phyloP scores from a whole-genome alignment of 106 monocot species.

The Allium cepa region DNA sequence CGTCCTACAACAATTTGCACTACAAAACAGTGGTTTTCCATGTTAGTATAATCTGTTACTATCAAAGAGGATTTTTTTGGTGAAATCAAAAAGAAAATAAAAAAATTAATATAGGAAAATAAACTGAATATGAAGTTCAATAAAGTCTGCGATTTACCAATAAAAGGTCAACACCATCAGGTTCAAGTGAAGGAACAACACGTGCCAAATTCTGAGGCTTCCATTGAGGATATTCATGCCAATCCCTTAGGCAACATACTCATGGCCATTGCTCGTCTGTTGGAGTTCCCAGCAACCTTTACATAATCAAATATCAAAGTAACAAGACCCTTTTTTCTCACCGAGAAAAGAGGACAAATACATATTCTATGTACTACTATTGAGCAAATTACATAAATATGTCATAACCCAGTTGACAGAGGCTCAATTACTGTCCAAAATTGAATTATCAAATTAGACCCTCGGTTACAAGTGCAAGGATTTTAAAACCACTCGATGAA shows the following conservation, averaged over 20 bases:
- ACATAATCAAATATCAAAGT: not conserved
- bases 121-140: no score
- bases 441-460: no score
- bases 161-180: conserved; percentile 76
- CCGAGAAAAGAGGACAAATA: no score
- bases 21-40: no score
- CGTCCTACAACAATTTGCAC: no score
- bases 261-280: conserved; percentile 89
- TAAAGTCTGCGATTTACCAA: conserved; percentile 24
- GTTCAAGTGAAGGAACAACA: conserved; percentile 68
- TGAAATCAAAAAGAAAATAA: not conserved
- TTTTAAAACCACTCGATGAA: conserved; percentile 92
- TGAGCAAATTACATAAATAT: no score
- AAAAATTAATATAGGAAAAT: no score
- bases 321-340: not conserved
- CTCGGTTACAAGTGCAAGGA: conserved; percentile 2
- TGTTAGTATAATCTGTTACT: no score
- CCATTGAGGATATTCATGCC: conserved; percentile 98
- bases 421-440: no score
- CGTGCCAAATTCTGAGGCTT: conserved; percentile 75
- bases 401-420: no score
- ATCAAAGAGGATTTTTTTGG: not conserved
- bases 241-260: conserved; percentile 62
- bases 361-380: no score
- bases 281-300: conserved; percentile 88